Conservation (phyloP, 1,284 basidiomycete genomes). For the Apiotrichum gamsii region DNA sequence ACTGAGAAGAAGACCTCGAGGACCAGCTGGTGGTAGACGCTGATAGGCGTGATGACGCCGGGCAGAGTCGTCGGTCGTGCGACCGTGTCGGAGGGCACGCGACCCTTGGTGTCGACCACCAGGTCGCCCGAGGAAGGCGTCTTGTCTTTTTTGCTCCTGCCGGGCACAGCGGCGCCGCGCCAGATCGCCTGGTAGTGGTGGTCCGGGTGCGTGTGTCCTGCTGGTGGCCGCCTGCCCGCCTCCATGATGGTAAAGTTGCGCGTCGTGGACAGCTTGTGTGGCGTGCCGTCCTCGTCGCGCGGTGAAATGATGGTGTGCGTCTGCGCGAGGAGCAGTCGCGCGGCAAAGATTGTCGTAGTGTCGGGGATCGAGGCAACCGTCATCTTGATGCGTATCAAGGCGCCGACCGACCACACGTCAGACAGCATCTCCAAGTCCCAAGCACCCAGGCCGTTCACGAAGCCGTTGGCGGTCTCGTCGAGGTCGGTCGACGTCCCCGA, state of each 20-base stretch:
- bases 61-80: constrained; percentile 21
- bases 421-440: constrained; percentile 16
- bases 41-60: constrained; percentile 33
- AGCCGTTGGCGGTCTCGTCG: constrained; percentile 12
- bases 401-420: constrained; percentile 22
- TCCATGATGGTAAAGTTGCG: constrained; percentile 13
- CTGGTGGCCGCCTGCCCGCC: constrained; percentile 16
- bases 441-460: constrained; percentile 13
- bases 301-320: constrained; percentile 21
- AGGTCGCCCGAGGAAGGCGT: not conserved
- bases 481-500: constrained; percentile 16
- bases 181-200: constrained; percentile 16
- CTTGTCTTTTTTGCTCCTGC: constrained; percentile 1
- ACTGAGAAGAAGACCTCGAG: constrained; percentile 34
- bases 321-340: constrained; percentile 19
- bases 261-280: constrained; percentile 9
- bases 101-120: constrained; percentile 8
- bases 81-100: constrained; percentile 22
- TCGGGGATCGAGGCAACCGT: constrained; percentile 8
- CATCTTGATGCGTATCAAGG: constrained; percentile 10
- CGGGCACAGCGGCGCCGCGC: constrained; percentile 16
- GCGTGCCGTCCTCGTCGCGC: constrained; percentile 11
- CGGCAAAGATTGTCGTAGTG: constrained; percentile 14
- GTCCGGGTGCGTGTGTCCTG: constrained; percentile 6
- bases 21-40: constrained; percentile 27